A percentile compares a stretch with the other conserved stretches of the same genome.
Conservation (phyloP, 192 early-diverging fungal species). For the Rhizoclosmatium globosum region DNA sequence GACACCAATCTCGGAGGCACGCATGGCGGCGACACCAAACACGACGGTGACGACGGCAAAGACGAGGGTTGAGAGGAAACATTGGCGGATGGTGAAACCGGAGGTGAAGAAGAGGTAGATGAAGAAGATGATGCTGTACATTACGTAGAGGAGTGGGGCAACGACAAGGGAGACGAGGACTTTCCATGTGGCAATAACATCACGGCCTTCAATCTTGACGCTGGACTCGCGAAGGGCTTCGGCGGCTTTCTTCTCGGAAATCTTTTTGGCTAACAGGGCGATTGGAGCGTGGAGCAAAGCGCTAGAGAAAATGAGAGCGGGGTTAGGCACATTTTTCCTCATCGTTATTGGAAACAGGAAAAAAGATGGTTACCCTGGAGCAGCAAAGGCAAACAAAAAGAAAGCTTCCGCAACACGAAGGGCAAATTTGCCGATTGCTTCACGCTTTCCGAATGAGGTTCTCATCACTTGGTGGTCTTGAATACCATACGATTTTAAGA, state of each 20-base stretch:
- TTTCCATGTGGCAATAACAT: slow-evolving; percentile 98
- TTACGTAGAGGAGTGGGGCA: slow-evolving; percentile 75
- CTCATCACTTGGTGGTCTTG: slow-evolving; percentile 95
- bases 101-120: slow-evolving; percentile 51
- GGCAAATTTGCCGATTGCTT: slow-evolving; percentile 56
- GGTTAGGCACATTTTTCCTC: not conserved
- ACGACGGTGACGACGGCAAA: slow-evolving; percentile 64
- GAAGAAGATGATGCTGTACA: slow-evolving; percentile 75
- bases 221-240: slow-evolving; percentile 72
- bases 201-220: slow-evolving; percentile 93
- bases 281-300: slow-evolving; percentile 27
- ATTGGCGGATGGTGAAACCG: slow-evolving; percentile 47
- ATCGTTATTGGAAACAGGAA: not conserved
- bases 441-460: slow-evolving; percentile 65
- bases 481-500: slow-evolving; percentile 92
- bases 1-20: slow-evolving; percentile 48
- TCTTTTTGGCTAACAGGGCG: slow-evolving; percentile 32
- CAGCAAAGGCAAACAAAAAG: slow-evolving; percentile 76
- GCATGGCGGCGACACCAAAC: slow-evolving; percentile 50
- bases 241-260: slow-evolving; percentile 32
- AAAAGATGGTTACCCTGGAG: slow-evolving; percentile 78
- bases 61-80: slow-evolving; percentile 43
- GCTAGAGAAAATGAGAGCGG: not conserved
- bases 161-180: slow-evolving; percentile 76
- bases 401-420: slow-evolving; percentile 76